Conservation (phyloP, 1,284 basidiomycete genomes). For the Puccinia horiana region DNA sequence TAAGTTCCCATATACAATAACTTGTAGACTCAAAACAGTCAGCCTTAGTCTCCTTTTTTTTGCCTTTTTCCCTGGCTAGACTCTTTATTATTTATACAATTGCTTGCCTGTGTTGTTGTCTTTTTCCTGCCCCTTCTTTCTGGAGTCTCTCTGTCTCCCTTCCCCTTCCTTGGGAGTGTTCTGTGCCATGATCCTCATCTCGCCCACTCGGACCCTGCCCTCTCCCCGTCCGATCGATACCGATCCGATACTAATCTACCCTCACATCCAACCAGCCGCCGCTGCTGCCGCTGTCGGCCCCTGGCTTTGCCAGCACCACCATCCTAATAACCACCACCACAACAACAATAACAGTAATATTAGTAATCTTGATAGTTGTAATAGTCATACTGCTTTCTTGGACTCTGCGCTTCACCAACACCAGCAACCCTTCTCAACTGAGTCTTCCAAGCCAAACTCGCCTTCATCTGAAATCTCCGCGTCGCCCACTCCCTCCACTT, state of each 20-base stretch:
- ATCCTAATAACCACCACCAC: neutral
- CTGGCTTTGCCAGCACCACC: conserved; percentile 37
- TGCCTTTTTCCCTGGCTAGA: conserved; percentile 21
- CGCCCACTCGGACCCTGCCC: conserved; percentile 48
- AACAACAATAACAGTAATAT: neutral
- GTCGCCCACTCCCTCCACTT: conserved; percentile 5
- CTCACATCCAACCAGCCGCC: conserved; percentile 44
- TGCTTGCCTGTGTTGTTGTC: neutral
- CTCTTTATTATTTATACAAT: neutral
- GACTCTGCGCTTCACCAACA: neutral
- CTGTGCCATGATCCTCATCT: conserved; percentile 48
- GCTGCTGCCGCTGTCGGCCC: conserved; percentile 48
- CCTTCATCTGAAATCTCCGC: conserved; percentile 24
- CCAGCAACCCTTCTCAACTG: neutral
- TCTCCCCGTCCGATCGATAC: conserved; percentile 46
- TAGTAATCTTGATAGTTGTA: neutral
- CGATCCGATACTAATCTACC: conserved; percentile 49
- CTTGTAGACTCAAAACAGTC: neutral
- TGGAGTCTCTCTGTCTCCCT: neutral
- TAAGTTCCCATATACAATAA: neutral
- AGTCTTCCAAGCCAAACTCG: neutral
- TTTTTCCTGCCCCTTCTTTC: conserved; percentile 13
- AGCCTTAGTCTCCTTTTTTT: neutral
- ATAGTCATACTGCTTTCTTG: neutral
- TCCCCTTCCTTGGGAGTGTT: conserved; percentile 9